These are phyloP conservation scores for Mycena chlorophos DNA, from an alignment of 768 basidiomycete genomes.

Conservation along the genomic window DNA sequence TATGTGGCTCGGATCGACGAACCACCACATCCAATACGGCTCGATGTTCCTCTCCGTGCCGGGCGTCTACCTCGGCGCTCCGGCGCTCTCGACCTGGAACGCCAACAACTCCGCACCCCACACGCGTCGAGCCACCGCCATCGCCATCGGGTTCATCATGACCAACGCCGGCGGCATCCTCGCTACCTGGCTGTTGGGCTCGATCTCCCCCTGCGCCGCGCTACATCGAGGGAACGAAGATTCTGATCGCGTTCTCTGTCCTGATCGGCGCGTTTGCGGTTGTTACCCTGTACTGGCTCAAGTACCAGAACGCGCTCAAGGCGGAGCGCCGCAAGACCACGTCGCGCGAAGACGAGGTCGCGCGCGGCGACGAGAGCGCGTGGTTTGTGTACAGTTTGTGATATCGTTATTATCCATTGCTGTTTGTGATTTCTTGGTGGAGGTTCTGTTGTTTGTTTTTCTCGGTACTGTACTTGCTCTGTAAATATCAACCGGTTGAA, in stretches of 20 bases:
- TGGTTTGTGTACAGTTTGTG: conserved; percentile 1
- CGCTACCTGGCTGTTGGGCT: conserved; percentile 58
- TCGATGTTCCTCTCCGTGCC: conserved; percentile 57
- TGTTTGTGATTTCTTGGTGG: no score
- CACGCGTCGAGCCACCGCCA: conserved; percentile 54
- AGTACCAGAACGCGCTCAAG: conserved; percentile 42
- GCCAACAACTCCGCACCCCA: conserved; percentile 64
- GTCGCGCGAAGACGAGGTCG: neutral
- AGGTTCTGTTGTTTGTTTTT: no score
- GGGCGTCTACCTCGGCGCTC: conserved; percentile 54
- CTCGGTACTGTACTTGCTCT: no score
- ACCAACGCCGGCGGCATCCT: conserved; percentile 63
- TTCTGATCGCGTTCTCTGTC: conserved; percentile 41
- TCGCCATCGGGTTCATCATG: conserved; percentile 58
- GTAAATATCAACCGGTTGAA: no score
- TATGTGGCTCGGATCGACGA: conserved; percentile 50
- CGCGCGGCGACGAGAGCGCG: neutral
- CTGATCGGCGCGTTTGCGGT: conserved; percentile 37
- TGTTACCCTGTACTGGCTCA: conserved; percentile 31
- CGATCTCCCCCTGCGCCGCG: conserved; percentile 48
- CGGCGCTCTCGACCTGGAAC: conserved; percentile 57
- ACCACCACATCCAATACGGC: conserved; percentile 47
- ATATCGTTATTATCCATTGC: neutral
- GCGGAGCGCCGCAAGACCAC: neutral
- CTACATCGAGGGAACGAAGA: conserved; percentile 50